Base-by-base conservation (phyloP, 169 alveolate species). In the Besnoitia besnoiti region DNA sequence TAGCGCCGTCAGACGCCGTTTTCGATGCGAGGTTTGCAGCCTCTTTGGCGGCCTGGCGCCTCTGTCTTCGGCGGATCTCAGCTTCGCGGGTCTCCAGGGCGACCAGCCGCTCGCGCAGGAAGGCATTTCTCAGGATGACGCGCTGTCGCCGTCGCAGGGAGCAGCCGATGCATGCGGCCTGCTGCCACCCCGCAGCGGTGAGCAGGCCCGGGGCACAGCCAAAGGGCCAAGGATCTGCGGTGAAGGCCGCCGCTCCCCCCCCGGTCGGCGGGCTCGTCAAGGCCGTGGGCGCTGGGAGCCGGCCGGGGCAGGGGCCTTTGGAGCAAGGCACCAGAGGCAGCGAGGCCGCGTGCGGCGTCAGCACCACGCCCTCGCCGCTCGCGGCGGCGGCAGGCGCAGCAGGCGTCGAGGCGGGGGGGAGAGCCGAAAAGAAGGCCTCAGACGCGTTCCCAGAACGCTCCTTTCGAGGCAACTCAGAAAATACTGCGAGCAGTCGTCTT, bases 81-180 rank as follows among this genome's bases (percentile, higher is more conserved):
- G 67, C 67, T 55, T 55, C 67, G 12, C 24, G 33, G 33, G 33
- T 19, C 80, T 67, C 47, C 40, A 77, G 87, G 50, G 1, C 24
- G 33, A 4, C 49, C 33, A 77, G 37, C 33, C 55, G 59, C 61
- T 77, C 87, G 40, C 55, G 87, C 61, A 77, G 59, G 37, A 77
- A 27, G 61, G 55, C 59, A 21, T 77, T 77, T 24, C 55, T 19
- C 37, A 77, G 47, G 21, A 77, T 77, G 21, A 42, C 47, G 33
- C 87, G 87, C 59, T 77, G 87, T 55, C 0, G 14, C 49, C 61
- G 49, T 39, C 87, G 87, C n/a, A 77, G 87, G 16, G 87, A 30
- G 35, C 87, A 77, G 44, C 87, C 87, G 61, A 77, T 44, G 40
- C 87, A 77, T 27, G 87, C 87, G 21, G 87, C 87, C 37, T 77